Conservation (phyloP, 2,329 filamentous ascomycete species). For the Dendrostoma leiphaemia region DNA sequence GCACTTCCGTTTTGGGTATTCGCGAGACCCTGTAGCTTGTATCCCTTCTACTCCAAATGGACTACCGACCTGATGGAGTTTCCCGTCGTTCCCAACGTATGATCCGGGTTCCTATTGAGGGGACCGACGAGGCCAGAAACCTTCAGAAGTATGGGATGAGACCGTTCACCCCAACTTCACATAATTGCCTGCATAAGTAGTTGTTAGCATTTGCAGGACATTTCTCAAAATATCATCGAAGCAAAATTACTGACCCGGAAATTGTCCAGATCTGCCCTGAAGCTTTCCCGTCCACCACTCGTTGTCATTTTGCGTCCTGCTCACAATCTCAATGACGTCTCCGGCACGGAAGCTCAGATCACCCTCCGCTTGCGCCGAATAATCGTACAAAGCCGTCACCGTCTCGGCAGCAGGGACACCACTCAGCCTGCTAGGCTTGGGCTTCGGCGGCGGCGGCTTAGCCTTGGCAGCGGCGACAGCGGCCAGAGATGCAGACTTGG, state of each 20-base stretch:
- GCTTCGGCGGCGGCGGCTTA: slow-evolving; percentile 71
- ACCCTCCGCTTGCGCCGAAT: slow-evolving; percentile 90
- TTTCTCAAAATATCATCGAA: not conserved
- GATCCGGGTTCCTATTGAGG: not conserved
- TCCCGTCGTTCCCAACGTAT: not conserved
- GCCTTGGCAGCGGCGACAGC: slow-evolving; percentile 53
- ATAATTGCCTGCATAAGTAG: slow-evolving; percentile 38
- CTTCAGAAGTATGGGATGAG: not conserved
- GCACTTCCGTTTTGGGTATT: slow-evolving; percentile 16
- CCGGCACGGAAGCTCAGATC: slow-evolving; percentile 88
- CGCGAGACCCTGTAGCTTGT: slow-evolving; percentile 14
- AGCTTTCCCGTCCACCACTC: slow-evolving; percentile 95
- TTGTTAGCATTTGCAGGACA: not conserved
- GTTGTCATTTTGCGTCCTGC: slow-evolving; percentile 83
- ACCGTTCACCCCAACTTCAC: slow-evolving; percentile 36
- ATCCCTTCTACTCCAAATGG: slow-evolving; percentile 11
- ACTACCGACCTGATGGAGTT: not conserved
- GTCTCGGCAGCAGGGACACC: slow-evolving; percentile 67
- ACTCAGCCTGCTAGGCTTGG: slow-evolving; percentile 75
- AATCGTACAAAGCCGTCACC: slow-evolving; percentile 91
- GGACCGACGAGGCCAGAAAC: not conserved
- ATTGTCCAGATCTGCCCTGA: slow-evolving; percentile 80
- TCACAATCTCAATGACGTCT: slow-evolving; percentile 85
- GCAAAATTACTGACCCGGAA: slow-evolving; percentile 69
- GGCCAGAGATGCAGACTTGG: slow-evolving; percentile 34